phyloP scores from a whole-genome alignment of 768 basidiomycete genomes.

The Cyclocybe aegerita region DNA sequence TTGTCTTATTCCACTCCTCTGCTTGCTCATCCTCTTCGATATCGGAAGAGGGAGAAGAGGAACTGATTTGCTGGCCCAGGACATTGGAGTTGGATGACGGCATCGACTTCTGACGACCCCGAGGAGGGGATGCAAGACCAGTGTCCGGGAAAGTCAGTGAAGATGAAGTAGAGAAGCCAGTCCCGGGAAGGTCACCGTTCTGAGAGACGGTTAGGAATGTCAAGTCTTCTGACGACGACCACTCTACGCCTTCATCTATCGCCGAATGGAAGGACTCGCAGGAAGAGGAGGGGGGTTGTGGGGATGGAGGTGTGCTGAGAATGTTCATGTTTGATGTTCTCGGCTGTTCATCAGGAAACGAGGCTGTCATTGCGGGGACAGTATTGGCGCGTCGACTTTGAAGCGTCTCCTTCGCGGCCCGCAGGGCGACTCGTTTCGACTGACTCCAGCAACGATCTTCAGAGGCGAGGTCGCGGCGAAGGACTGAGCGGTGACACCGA shows the following conservation, averaged over 20 bases:
- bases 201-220: slow-evolving; percentile 28
- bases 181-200: slow-evolving; percentile 32
- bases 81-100: not conserved
- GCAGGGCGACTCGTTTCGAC: slow-evolving; percentile 70
- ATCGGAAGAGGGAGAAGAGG: not conserved
- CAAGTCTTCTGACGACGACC: slow-evolving; percentile 43
- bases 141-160: slow-evolving; percentile 25
- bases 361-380: slow-evolving; percentile 37
- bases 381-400: slow-evolving; percentile 38
- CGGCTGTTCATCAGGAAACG: slow-evolving; percentile 24
- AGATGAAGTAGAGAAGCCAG: slow-evolving; percentile 28
- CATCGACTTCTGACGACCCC: slow-evolving; percentile 4
- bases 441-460: slow-evolving; percentile 67
- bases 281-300: slow-evolving; percentile 44
- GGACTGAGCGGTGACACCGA: slow-evolving; percentile 72
- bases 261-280: slow-evolving; percentile 71
- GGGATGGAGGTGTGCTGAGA: slow-evolving; percentile 25
- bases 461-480: slow-evolving; percentile 71
- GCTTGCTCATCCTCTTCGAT: slow-evolving; percentile 65
- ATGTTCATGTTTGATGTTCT: slow-evolving; percentile 12
- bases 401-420: slow-evolving; percentile 68
- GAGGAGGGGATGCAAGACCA: slow-evolving; percentile 7
- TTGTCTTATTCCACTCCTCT: slow-evolving; percentile 88
- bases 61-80: not conserved
- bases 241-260: slow-evolving; percentile 52